Percentiles rank a stretch among this genome's conserved stretches.
phyloP scores from a whole-genome alignment of 129 eudicot species.

The Flaveria bidentis region DNA sequence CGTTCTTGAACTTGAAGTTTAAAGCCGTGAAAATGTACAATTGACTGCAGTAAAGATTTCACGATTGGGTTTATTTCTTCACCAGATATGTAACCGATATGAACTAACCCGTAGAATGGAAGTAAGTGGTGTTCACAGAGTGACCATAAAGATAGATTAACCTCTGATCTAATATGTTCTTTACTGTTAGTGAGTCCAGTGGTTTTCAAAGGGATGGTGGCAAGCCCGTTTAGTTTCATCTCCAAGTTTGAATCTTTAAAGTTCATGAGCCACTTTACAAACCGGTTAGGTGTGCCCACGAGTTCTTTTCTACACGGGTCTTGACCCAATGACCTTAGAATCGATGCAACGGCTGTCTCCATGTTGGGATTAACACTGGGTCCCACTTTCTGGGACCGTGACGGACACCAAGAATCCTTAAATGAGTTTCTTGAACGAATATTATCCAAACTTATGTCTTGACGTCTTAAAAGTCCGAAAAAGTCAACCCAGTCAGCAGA shows the following conservation, averaged over 20 bases:
- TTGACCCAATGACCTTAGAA: slow-evolving; percentile 70
- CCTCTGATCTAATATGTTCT: slow-evolving; percentile 46
- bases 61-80: slow-evolving; percentile 47
- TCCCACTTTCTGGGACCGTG: slow-evolving; percentile 43
- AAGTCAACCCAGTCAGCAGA: slow-evolving; percentile 65
- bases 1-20: slow-evolving; percentile 98
- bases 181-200: slow-evolving; percentile 29
- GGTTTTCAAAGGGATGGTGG: slow-evolving; percentile 28
- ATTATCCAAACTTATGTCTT: slow-evolving; percentile 44
- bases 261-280: slow-evolving; percentile 72
- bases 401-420: slow-evolving; percentile 74
- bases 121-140: slow-evolving; percentile 96
- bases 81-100: slow-evolving; percentile 63
- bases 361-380: slow-evolving; percentile 35
- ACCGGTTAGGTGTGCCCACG: slow-evolving; percentile 68
- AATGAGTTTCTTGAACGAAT: slow-evolving; percentile 17
- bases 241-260: slow-evolving; percentile 56
- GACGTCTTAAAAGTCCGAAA: slow-evolving; percentile 61
- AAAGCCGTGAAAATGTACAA: slow-evolving; percentile 86
- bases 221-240: slow-evolving; percentile 69
- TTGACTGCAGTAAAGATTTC: slow-evolving; percentile 67
- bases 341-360: slow-evolving; percentile 59
- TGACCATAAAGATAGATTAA: slow-evolving; percentile 78
- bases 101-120: slow-evolving; percentile 93
- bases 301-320: slow-evolving; percentile 81